Evolutionary conservation across 75 land plant species (phyloP), one percentile per base, ranked within the genome.

Genomic region (Selaginella moellendorffii): DNA sequence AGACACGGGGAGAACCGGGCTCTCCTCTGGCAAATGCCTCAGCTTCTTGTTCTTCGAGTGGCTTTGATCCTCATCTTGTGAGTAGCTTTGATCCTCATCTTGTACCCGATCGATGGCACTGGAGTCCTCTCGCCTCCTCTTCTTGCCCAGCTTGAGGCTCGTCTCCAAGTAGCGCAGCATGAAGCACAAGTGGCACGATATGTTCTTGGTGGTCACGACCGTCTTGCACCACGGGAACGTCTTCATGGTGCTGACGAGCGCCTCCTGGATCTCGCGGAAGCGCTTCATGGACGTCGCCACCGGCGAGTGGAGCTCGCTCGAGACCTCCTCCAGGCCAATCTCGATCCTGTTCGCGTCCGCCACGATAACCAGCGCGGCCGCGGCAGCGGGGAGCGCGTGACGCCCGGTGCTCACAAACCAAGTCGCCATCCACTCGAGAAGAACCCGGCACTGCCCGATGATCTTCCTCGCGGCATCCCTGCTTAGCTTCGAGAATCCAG

Each of bases 381-480:
- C 83, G 23, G 81, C 78, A 54, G 82, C 69, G 18, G 93, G 85
- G 24, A 80, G 54, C 0, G 85, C 83, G 29, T 73, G 79, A 53
- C 95, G 62, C 26, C 95, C 95, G 0, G 95, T 82, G 21, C 78
- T 73, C 28, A 85, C 30, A 54, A 67, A 82, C 95, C 95, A 88
- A 54, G 77, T 74, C 23, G 62, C 66, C 0, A 76, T 51, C 64
- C 83, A 82, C 21, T 79, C 69, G 62, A 88, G 9, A 10, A 88
- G 68, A 72, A 82, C 73, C 12, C 66, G 46, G 25, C 95, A 81
- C 53, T 88, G 88, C 68, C 64, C 64, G 0, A 65, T 26, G 65
- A 85, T 68, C 64, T 25, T 61, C 54, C 72, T 53, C 27, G 65
- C 1, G 28, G 63, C 36, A 19, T 75, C 80, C 1, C 46, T 24